Evolutionary conservation across 352 stramenopile species (phyloP).

Genomic region (Achlya hypogyna): DNA sequence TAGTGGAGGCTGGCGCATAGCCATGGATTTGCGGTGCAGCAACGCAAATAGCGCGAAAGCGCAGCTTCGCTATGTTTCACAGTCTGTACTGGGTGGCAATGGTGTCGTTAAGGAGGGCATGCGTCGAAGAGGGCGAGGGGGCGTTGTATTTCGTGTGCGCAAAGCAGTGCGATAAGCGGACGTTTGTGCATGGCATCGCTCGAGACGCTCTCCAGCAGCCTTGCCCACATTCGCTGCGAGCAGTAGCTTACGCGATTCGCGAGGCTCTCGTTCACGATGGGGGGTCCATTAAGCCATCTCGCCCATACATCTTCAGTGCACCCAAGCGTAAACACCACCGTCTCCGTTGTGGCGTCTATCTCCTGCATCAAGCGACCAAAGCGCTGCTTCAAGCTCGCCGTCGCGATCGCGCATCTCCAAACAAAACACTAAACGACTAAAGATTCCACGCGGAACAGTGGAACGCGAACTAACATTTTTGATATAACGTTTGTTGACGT

Average conservation of each 20-base stretch:
- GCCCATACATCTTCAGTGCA: neutral
- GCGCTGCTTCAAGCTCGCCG: neutral
- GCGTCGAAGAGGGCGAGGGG: too few species aligned
- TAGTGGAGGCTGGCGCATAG: too few species aligned
- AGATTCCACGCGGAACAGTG: too few species aligned
- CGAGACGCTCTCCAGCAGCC: too few species aligned
- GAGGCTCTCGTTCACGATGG: neutral
- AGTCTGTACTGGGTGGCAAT: too few species aligned
- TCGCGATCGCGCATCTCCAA: neutral
- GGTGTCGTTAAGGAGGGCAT: too few species aligned
- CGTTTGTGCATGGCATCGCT: too few species aligned
- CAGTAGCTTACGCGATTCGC: neutral
- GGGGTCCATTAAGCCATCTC: neutral
- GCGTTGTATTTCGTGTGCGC: neutral
- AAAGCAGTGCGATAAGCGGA: neutral
- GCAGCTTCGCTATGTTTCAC: too few species aligned
- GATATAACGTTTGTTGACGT: too few species aligned
- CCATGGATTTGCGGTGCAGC: too few species aligned
- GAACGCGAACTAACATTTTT: too few species aligned
- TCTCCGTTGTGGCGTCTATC: neutral
- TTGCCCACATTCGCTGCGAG: neutral
- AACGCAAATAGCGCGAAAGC: neutral
- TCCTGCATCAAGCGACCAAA: neutral
- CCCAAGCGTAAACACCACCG: neutral
- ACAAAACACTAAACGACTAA: neutral